phyloP scores from a whole-genome alignment of 129 eudicot species.

The Calendula officinalis region DNA sequence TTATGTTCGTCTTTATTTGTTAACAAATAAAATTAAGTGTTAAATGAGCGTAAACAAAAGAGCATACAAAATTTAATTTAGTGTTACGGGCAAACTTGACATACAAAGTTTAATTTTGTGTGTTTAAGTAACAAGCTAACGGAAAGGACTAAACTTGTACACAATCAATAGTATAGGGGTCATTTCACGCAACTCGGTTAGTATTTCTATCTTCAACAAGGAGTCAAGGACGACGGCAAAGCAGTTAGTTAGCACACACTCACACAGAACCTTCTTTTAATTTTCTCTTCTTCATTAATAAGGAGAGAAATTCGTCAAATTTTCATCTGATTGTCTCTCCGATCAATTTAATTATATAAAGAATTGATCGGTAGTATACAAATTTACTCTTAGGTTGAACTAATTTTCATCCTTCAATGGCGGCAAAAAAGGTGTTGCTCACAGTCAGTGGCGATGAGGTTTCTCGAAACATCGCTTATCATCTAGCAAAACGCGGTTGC shows the following conservation, averaged over 20 bases:
- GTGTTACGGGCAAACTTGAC: too few species aligned
- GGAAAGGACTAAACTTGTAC: neutral
- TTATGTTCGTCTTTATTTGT: too few species aligned
- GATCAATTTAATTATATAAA: neutral
- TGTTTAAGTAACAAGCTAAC: neutral
- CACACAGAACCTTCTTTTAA: neutral
- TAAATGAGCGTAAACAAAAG: too few species aligned
- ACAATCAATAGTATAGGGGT: neutral
- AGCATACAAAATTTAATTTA: too few species aligned
- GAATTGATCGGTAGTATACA: neutral
- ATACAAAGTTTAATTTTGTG: neutral
- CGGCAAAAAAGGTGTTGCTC: slow-evolving; percentile 64
- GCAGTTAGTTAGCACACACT: neutral
- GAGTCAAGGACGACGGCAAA: slow-evolving; percentile 20
- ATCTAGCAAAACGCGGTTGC: slow-evolving; percentile 84
- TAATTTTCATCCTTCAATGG: slow-evolving; percentile 20
- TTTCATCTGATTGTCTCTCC: neutral
- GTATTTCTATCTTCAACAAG: neutral
- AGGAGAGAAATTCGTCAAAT: slow-evolving; percentile 8
- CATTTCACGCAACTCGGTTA: neutral
- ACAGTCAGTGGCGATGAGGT: slow-evolving; percentile 71
- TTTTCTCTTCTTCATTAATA: neutral
- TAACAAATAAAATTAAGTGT: too few species aligned
- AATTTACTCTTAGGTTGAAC: neutral
- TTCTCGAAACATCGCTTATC: slow-evolving; percentile 61